Conservation (phyloP, 805 yeast genomes). For the Teunomyces lycoperdinae region DNA sequence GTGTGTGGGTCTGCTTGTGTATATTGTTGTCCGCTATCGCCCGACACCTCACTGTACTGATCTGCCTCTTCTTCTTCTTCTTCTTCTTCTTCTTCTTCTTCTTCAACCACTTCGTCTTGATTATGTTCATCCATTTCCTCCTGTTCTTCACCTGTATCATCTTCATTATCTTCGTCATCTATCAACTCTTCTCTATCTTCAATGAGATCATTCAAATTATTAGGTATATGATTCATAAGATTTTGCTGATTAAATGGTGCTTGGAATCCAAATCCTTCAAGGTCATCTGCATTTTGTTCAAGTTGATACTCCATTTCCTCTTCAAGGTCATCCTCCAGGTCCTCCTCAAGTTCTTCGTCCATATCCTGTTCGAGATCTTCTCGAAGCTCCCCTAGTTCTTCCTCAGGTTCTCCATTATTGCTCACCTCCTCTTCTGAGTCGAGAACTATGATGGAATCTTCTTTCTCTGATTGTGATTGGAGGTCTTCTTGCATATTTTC, state of each 20-base stretch:
- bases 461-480: background rate
- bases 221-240: too few species aligned
- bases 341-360: background rate
- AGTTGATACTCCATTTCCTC: background rate
- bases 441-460: background rate
- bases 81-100: background rate
- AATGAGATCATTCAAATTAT: too few species aligned
- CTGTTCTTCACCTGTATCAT: background rate
- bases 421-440: conserved; percentile 6
- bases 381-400: conserved; percentile 2
- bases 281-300: background rate
- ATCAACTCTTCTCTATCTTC: background rate
- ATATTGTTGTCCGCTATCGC: background rate
- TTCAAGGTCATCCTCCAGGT: background rate
- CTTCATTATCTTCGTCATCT: background rate
- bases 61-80: background rate
- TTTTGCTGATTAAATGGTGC: background rate
- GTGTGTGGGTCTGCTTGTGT: background rate
- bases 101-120: background rate
- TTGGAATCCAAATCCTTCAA: background rate
- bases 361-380: background rate
- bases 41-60: background rate
- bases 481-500: conserved; percentile 1
- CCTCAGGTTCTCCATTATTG: conserved; percentile 4
- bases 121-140: background rate